phyloP scores from a whole-genome alignment of 2,329 filamentous ascomycete genomes.

The Fusarium virguliforme region DNA sequence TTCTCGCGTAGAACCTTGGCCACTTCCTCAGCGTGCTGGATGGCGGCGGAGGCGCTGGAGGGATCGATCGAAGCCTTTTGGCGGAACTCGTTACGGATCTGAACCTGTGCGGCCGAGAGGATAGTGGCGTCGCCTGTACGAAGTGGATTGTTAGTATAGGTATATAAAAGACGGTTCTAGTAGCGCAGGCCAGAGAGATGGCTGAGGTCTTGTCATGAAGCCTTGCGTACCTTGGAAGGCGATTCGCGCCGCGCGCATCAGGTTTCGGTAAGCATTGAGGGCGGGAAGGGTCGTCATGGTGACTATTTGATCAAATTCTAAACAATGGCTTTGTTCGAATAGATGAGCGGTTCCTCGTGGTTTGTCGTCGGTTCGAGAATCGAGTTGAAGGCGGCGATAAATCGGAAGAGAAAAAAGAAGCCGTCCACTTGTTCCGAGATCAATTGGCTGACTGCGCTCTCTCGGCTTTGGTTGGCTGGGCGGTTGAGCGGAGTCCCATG shows the following conservation, averaged over 20 bases:
- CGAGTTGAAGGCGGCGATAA: conserved; percentile 19
- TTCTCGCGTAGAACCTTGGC: conserved; percentile 86
- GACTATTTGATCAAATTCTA: neutral
- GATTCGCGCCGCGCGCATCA: conserved; percentile 85
- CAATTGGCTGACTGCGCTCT: conserved; percentile 13
- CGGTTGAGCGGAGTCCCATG: conserved; percentile 7
- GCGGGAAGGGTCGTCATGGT: conserved; percentile 67
- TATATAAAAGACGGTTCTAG: no score
- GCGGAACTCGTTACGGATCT: conserved; percentile 83
- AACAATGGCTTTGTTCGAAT: neutral
- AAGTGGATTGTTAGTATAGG: conserved; percentile 8
- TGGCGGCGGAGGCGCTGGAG: conserved; percentile 72
- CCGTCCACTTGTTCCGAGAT: conserved; percentile 7
- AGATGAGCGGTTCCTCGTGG: neutral
- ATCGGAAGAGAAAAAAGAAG: conserved; percentile 37
- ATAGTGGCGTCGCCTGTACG: conserved; percentile 77
- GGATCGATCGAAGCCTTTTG: conserved; percentile 73
- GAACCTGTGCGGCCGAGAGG: conserved; percentile 78
- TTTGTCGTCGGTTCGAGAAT: conserved; percentile 6
- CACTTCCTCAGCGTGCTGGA: conserved; percentile 87
- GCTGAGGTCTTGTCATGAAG: neutral
- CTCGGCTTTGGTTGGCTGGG: neutral
- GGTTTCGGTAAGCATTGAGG: conserved; percentile 82
- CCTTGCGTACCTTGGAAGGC: conserved; percentile 82
- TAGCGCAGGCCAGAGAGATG: neutral